phyloP scores from a whole-genome alignment of 2,329 filamentous ascomycete species.

The Anisogramma anomala region DNA sequence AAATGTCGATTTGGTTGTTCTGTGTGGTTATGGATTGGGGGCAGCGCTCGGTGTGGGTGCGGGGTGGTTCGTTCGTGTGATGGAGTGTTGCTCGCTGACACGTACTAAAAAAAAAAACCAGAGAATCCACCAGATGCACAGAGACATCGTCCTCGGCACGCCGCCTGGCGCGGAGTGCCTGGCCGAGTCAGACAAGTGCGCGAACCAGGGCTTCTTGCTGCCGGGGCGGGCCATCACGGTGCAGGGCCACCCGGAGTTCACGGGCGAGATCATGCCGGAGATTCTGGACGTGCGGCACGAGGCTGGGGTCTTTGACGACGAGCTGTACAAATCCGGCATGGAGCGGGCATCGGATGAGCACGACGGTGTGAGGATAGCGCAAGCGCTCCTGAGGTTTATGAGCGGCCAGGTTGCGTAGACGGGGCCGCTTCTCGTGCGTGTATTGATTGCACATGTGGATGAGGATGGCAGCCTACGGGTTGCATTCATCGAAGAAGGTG shows the following conservation, averaged over 20 bases:
- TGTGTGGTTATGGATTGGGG: too few species aligned
- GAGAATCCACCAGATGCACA: slow-evolving; percentile 72
- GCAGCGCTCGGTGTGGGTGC: too few species aligned
- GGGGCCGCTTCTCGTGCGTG: too few species aligned
- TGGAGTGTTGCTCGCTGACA: too few species aligned
- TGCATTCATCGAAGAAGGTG: too few species aligned
- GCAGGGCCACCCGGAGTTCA: slow-evolving; percentile 83
- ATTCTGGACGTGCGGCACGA: slow-evolving; percentile 53
- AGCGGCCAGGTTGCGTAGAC: slow-evolving; percentile 28
- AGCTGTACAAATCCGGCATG: slow-evolving; percentile 57
- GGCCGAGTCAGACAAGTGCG: slow-evolving; percentile 54
- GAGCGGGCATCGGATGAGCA: slow-evolving; percentile 54
- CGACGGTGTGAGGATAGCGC: slow-evolving; percentile 66
- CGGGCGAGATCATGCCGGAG: slow-evolving; percentile 56
- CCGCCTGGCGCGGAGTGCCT: slow-evolving; percentile 52
- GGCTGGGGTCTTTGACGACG: slow-evolving; percentile 58
- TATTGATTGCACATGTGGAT: too few species aligned
- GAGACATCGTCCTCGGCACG: slow-evolving; percentile 57
- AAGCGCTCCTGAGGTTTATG: slow-evolving; percentile 67
- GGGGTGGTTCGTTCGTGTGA: too few species aligned
- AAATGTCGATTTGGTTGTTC: too few species aligned
- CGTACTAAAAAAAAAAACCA: too few species aligned
- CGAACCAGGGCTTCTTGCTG: slow-evolving; percentile 69
- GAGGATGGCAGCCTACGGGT: too few species aligned
- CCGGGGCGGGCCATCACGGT: slow-evolving; percentile 58